Evolutionary conservation across 306 rosid genomes (phyloP).

Genomic region (Medicago lupulina): DNA sequence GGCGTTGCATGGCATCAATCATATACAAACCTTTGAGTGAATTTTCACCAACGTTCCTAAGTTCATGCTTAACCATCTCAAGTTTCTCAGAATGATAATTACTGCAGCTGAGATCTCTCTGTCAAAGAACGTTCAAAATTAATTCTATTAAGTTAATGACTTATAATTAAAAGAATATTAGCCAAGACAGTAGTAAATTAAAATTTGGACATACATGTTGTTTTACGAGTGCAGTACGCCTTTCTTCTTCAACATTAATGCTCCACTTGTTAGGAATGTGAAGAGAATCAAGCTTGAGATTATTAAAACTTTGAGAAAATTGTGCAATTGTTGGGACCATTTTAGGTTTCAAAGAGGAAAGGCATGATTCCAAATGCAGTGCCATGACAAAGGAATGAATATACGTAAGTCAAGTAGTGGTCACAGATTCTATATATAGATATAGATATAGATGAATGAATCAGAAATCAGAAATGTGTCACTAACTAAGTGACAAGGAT

Average conservation of each 20-base stretch:
- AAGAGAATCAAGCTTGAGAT: conserved; percentile 5
- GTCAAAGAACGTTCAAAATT: not conserved
- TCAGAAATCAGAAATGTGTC: no score
- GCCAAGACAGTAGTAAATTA: not conserved
- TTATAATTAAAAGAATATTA: not conserved
- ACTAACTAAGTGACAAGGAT: no score
- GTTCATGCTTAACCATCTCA: conserved; percentile 34
- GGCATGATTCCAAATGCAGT: not conserved
- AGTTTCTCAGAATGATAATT: conserved; percentile 28
- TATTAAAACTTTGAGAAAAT: not conserved
- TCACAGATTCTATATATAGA: no score
- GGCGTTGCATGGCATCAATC: conserved; percentile 58
- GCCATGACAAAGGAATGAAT: conserved; percentile 21
- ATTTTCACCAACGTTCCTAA: conserved; percentile 28
- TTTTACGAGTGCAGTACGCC: not conserved
- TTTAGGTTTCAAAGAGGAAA: conserved; percentile 24
- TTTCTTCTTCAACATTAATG: conserved; percentile 18
- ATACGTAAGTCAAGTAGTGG: no score
- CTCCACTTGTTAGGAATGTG: conserved; percentile 40
- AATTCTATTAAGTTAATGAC: not conserved
- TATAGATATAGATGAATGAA: no score
- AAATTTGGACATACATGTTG: conserved; percentile 22
- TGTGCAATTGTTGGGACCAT: conserved; percentile 24
- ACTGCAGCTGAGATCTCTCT: conserved; percentile 31
- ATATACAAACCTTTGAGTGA: conserved; percentile 35